Evolutionary conservation across 2,329 filamentous ascomycete species (phyloP).

Genomic region (Mycosphaerella sp.): DNA sequence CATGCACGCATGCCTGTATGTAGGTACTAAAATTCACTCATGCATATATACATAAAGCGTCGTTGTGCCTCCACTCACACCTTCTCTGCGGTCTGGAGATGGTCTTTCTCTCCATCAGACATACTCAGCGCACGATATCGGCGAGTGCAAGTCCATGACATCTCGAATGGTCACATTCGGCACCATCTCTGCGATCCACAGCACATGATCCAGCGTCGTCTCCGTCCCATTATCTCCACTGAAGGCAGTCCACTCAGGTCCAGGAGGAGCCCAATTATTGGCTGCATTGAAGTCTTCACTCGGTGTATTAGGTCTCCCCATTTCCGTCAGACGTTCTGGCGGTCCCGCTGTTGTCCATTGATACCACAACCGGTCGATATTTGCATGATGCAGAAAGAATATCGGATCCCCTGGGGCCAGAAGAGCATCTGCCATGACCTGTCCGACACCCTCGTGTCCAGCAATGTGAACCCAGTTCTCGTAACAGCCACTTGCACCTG

Average conservation of each 20-base stretch:
- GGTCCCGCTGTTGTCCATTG: conserved; percentile 17
- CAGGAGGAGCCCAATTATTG: conserved; percentile 17
- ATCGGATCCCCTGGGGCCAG: conserved; percentile 22
- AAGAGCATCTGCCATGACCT: conserved; percentile 22
- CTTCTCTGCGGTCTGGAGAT: too few species aligned
- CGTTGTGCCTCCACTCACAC: neutral
- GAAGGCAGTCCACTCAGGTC: conserved; percentile 20
- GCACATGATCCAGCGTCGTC: conserved; percentile 20
- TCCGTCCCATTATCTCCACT: conserved; percentile 17
- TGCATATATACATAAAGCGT: neutral
- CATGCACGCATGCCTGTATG: too few species aligned
- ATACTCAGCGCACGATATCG: conserved; percentile 19
- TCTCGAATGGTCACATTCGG: conserved; percentile 21
- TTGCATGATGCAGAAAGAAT: conserved; percentile 24
- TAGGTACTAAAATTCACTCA: too few species aligned
- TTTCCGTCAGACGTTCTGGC: conserved; percentile 11
- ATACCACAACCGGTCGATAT: conserved; percentile 22
- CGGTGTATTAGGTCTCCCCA: conserved; percentile 20
- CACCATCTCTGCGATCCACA: conserved; percentile 21
- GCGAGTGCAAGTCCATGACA: conserved; percentile 17
- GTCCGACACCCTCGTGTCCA: conserved; percentile 20
- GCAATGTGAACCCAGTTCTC: conserved; percentile 20
- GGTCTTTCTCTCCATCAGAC: too few species aligned
- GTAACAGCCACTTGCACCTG: conserved; percentile 17
- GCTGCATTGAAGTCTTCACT: conserved; percentile 15